Evolutionary conservation across 495 filamentous ascomycete species (phyloP).

Genomic region (Xylaria flabelliformis): DNA sequence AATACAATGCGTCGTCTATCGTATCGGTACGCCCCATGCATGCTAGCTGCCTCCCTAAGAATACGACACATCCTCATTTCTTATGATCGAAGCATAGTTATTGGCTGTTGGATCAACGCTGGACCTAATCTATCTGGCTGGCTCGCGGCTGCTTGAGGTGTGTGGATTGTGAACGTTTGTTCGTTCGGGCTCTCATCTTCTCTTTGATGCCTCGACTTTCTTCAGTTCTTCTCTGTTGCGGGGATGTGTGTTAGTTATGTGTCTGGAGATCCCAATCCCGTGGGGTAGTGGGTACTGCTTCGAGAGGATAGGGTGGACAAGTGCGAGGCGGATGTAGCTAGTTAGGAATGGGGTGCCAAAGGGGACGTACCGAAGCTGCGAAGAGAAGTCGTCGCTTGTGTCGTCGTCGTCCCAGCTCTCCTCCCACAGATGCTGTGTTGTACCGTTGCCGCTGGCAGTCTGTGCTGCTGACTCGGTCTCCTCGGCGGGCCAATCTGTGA

Average conservation of each 20-base stretch:
- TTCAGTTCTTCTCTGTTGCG: conserved; percentile 82
- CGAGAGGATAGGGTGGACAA: neutral
- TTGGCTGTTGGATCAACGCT: neutral
- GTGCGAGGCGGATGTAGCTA: neutral
- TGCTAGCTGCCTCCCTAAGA: neutral
- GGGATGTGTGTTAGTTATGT: conserved; percentile 34
- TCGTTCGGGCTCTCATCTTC: conserved; percentile 44
- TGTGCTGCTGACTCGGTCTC: conserved; percentile 68
- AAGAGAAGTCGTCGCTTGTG: conserved; percentile 93
- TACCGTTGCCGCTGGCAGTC: conserved; percentile 45
- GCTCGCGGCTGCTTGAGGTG: neutral
- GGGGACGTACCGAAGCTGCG: conserved; percentile 83
- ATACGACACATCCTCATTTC: neutral
- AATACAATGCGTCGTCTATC: neutral
- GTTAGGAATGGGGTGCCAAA: neutral
- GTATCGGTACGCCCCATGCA: neutral
- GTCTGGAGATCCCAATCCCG: neutral
- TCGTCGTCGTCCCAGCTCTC: conserved; percentile 99
- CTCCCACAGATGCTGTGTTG: conserved; percentile 90
- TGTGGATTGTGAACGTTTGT: neutral
- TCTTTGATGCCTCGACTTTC: conserved; percentile 81
- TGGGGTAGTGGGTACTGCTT: too few species aligned
- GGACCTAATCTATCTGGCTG: neutral
- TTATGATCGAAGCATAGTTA: neutral
- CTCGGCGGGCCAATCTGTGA: neutral